phyloP scores from a whole-genome alignment of 768 basidiomycete genomes.

The Termitomyces bulborhizus region DNA sequence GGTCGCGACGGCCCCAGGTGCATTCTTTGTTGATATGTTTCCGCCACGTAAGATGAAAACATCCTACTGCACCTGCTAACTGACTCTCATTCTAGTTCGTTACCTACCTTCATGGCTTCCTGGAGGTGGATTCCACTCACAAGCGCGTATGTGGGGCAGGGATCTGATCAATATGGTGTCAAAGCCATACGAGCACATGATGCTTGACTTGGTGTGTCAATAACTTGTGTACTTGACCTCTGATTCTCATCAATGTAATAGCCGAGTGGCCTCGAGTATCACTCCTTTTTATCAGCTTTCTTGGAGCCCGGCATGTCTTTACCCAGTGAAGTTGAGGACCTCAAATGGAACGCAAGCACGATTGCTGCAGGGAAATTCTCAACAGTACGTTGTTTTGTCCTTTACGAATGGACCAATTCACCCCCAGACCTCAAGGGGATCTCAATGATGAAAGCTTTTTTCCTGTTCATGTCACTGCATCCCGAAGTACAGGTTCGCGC shows the following conservation, averaged over 20 bases:
- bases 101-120: conserved; percentile 9
- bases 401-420: not conserved
- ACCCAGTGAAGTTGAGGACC: not conserved
- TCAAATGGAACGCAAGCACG: conserved; percentile 1
- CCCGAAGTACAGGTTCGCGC: conserved; percentile 18
- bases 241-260: not conserved
- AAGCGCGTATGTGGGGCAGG: not conserved
- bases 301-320: not conserved
- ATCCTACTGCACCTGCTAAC: not conserved
- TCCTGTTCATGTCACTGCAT: conserved; percentile 22
- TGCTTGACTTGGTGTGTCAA: not conserved
- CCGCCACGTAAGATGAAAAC: conserved; percentile 6
- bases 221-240: not conserved
- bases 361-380: not conserved
- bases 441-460: conserved; percentile 16
- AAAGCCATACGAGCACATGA: not conserved
- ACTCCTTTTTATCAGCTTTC: not conserved
- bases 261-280: not conserved
- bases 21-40: conserved; percentile 21
- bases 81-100: not conserved
- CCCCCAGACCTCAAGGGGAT: not conserved
- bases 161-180: not conserved
- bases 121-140: not conserved
- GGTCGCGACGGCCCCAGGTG: conserved; percentile 11
- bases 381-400: not conserved